A percentile compares a stretch with the other conserved stretches of the same genome.
These are phyloP conservation scores for Podaxis mareebaensis DNA, from an alignment of 768 basidiomycete species.

Conservation along the genomic window DNA sequence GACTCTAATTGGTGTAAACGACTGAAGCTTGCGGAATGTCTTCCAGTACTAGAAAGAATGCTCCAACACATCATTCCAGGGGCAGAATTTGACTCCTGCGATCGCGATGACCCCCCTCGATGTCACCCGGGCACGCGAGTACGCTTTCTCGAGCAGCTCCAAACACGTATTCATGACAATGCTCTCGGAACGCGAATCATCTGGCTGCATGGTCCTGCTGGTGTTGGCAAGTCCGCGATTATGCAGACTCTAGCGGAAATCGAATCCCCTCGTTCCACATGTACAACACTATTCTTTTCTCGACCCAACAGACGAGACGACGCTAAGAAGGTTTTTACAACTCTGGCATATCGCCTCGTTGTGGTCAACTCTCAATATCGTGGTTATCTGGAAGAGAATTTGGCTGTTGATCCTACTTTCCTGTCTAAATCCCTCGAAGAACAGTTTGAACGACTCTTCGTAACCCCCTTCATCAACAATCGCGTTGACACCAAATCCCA, in stretches of 20 bases:
- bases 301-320: neutral
- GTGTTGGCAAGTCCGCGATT: constrained; percentile 12
- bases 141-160: neutral
- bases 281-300: neutral
- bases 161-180: neutral
- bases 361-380: neutral
- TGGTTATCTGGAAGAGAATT: neutral
- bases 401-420: neutral
- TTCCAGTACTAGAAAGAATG: neutral
- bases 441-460: neutral
- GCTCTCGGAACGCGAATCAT: neutral
- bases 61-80: neutral
- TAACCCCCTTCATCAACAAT: neutral
- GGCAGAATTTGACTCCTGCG: neutral
- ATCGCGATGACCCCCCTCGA: neutral
- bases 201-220: constrained; percentile 12
- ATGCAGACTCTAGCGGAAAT: constrained; percentile 1
- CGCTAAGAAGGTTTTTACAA: too few relatives aligned
- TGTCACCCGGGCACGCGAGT: constrained; percentile 1
- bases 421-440: too few relatives aligned
- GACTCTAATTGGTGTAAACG: too few relatives aligned
- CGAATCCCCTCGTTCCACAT: neutral
- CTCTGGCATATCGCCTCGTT: too few relatives aligned
- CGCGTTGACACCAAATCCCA: neutral
- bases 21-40: neutral